Evolutionary conservation across 208 protist genomes (phyloP), one percentile per base, ranked within the genome.

Genomic region (Spongospora subterranea): DNA sequence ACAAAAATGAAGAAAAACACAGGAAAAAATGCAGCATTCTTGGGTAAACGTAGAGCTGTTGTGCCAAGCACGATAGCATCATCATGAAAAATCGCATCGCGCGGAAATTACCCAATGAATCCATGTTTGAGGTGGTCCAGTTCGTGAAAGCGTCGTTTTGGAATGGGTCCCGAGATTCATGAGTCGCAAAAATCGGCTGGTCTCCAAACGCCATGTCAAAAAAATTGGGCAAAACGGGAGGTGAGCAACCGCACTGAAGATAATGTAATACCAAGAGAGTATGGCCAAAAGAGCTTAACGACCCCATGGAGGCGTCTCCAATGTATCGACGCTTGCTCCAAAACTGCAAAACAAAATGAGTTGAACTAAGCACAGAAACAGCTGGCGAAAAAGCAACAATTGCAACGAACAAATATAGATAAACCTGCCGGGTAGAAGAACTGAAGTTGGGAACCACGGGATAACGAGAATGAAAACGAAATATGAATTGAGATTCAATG

Each of bases 291-390:
- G 71, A 82, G n/a, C 35, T 82, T 82, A 82, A 35, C 6, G 71
- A 39, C 17, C 71, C 71, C 17, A 17, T 82, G 6, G 71, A 82
- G 17, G 71, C 71, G 35, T 82, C 71, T 39, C 71, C 71, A n/a
- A 82, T 82, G 71, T 45, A 39, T 43, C 71, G 6, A 20, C 13
- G 35, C 40, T 82, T 82, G n/a, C 71, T 82, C 71, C 71, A 82
- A n/a, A 82, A 82, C 71, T 82, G n/a, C 6, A 60, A 24, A 60
- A 29, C 50, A 6, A 60, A 60, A 60, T 24, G 50, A 24, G 6
- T 60, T 29, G 50, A 60, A 24, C 6, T 6, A 60, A 29, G 24
- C 6, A 60, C 50, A 60, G 50, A 24, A 60, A 29, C 24, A 60
- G 24, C 13, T 60, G 50, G 24, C 50, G 24, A 60, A 6, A 24